phyloP scores from a whole-genome alignment of 345 rosid genomes.

The Eucalyptus curtisii region DNA sequence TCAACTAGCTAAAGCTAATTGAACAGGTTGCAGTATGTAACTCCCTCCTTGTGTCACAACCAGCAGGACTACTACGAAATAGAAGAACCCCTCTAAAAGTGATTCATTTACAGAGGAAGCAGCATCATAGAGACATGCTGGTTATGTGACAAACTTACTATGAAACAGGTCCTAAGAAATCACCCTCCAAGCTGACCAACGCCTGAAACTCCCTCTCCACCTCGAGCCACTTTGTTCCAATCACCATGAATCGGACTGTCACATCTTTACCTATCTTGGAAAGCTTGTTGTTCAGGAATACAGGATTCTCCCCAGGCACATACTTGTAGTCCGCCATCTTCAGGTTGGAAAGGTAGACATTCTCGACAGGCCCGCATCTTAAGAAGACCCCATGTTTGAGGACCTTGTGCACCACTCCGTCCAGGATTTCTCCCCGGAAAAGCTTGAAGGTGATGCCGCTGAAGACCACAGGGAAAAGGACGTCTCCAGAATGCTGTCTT shows the following conservation, averaged over 20 bases:
- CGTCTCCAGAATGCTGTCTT: slow-evolving; percentile 59
- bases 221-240: slow-evolving; percentile 73
- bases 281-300: slow-evolving; percentile 48
- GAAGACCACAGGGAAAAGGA: slow-evolving; percentile 67
- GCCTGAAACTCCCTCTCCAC: slow-evolving; percentile 85
- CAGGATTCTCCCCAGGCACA: slow-evolving; percentile 56
- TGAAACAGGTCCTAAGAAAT: slow-evolving; percentile 56
- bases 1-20: not conserved
- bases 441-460: slow-evolving; percentile 72
- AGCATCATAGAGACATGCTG: not conserved
- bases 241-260: slow-evolving; percentile 45
- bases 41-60: not conserved
- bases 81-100: not conserved
- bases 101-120: not conserved
- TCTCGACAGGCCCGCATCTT: slow-evolving; percentile 58
- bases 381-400: slow-evolving; percentile 79
- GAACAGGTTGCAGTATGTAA: not conserved
- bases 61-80: not conserved
- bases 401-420: slow-evolving; percentile 64
- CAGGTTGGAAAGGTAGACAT: slow-evolving; percentile 32
- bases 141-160: not conserved
- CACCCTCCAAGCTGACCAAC: slow-evolving; percentile 71
- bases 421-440: slow-evolving; percentile 67
- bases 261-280: slow-evolving; percentile 52
- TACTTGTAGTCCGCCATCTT: slow-evolving; percentile 64